Evolutionary conservation across 2,329 filamentous ascomycete genomes (phyloP).

Genomic region (Ceratocystis alfenasii): DNA sequence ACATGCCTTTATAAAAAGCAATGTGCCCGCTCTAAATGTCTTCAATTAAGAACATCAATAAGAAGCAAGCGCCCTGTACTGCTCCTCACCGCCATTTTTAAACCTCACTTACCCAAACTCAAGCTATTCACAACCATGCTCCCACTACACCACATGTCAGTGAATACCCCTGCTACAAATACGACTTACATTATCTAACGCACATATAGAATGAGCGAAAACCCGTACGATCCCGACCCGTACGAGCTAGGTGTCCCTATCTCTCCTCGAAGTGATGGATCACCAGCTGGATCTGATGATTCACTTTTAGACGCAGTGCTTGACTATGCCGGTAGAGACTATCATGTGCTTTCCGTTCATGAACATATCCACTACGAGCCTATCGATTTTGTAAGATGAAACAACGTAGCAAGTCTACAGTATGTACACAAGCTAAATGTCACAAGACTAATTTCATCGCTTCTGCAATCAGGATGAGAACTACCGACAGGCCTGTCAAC

Average conservation of each 20-base stretch:
- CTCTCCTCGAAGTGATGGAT: not conserved
- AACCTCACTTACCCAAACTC: not conserved
- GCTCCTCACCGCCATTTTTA: not conserved
- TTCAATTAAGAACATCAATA: not conserved
- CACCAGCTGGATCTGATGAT: not conserved
- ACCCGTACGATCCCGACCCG: not conserved
- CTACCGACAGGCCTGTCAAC: not conserved
- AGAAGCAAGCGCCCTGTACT: not conserved
- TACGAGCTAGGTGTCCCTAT: not conserved
- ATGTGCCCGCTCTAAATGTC: not conserved
- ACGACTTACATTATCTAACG: not conserved
- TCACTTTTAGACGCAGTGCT: not conserved
- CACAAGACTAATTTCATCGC: not conserved
- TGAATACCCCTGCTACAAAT: not conserved
- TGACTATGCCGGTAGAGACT: conserved; percentile 7
- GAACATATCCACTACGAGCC: conserved; percentile 18
- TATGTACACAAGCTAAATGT: not conserved
- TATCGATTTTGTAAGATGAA: conserved; percentile 18
- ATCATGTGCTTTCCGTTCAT: conserved; percentile 4
- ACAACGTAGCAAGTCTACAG: too few species aligned
- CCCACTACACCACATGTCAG: not conserved
- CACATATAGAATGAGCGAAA: not conserved
- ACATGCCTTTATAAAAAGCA: not conserved
- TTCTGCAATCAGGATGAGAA: not conserved
- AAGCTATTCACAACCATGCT: not conserved